phyloP scores from a whole-genome alignment of 176 grass and related monocot genomes.

The Panicum miliaceum region DNA sequence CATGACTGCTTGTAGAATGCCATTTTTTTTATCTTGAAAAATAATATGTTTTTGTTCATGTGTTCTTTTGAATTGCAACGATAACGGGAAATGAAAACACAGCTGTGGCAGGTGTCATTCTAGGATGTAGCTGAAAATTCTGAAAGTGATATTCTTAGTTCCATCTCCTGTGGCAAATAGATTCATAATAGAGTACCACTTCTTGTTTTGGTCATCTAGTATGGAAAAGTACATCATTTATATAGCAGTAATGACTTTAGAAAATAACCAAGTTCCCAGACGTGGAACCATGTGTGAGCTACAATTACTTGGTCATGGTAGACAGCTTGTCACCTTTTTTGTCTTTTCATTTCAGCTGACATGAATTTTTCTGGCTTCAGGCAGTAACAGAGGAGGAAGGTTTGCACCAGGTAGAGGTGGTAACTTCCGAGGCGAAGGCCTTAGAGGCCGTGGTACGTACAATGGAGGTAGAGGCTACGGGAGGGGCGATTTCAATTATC shows the following conservation, averaged over 20 bases:
- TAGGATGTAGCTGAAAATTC: neutral
- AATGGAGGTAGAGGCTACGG: constrained; percentile 65
- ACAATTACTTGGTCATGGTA: neutral
- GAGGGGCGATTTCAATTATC: constrained; percentile 62
- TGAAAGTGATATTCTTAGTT: constrained; percentile 17
- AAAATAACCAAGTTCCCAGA: neutral
- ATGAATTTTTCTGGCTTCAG: constrained; percentile 52
- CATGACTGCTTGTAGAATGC: neutral
- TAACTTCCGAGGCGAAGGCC: constrained; percentile 69
- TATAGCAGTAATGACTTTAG: neutral
- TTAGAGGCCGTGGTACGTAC: constrained; percentile 71
- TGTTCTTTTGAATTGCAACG: neutral
- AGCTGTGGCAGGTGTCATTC: neutral
- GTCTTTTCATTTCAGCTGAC: neutral
- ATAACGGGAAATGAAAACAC: neutral
- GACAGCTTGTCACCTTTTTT: neutral
- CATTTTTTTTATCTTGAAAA: neutral
- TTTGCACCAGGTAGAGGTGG: constrained; percentile 67
- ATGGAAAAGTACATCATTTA: neutral
- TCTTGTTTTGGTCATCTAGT: neutral
- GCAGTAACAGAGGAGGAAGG: constrained; percentile 72
- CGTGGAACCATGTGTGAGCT: neutral
- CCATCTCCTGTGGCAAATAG: neutral
- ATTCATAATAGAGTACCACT: neutral
- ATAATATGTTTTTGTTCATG: neutral